phyloP scores from a whole-genome alignment of 805 yeast genomes.

The Debaryomyces hansenii region DNA sequence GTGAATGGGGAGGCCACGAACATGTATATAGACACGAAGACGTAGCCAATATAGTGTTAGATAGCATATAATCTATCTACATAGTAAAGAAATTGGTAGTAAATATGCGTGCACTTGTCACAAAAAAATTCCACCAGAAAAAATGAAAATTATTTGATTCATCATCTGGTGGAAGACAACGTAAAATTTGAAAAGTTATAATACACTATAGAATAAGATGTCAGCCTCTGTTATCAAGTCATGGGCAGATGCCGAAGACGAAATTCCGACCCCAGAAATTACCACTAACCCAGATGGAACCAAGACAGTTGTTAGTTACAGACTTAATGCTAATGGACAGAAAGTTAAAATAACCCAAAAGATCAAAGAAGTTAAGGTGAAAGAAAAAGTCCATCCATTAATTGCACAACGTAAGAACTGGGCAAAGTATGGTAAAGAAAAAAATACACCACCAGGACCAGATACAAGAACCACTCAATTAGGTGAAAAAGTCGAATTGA shows the following conservation, averaged over 20 bases:
- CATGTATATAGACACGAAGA: slow-evolving; percentile 52
- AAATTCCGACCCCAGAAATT: slow-evolving; percentile 71
- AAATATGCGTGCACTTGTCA: not conserved
- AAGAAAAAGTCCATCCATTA: slow-evolving; percentile 77
- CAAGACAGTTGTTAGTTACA: slow-evolving; percentile 78
- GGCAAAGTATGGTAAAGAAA: slow-evolving; percentile 85
- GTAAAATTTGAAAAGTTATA: not conserved
- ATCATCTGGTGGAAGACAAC: not conserved
- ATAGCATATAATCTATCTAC: not conserved
- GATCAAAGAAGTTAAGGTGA: slow-evolving; percentile 71
- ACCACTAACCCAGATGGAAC: slow-evolving; percentile 84
- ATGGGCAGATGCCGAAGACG: slow-evolving; percentile 78
- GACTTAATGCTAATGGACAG: slow-evolving; percentile 74
- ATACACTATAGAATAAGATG: slow-evolving; percentile 14
- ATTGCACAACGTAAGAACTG: slow-evolving; percentile 89
- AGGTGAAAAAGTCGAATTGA: slow-evolving; percentile 79
- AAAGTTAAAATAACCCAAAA: slow-evolving; percentile 86
- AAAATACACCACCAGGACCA: slow-evolving; percentile 74
- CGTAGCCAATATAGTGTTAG: slow-evolving; percentile 27
- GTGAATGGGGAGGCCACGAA: slow-evolving; percentile 61
- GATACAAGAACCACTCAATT: slow-evolving; percentile 84
- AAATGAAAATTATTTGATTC: not conserved
- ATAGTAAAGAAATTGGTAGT: not conserved
- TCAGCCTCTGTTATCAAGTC: slow-evolving; percentile 42
- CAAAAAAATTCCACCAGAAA: not conserved